Percentiles rank a stretch among this genome's conserved stretches.
phyloP scores from a whole-genome alignment of 176 grass and related monocot genomes.

The Carex kokanica region DNA sequence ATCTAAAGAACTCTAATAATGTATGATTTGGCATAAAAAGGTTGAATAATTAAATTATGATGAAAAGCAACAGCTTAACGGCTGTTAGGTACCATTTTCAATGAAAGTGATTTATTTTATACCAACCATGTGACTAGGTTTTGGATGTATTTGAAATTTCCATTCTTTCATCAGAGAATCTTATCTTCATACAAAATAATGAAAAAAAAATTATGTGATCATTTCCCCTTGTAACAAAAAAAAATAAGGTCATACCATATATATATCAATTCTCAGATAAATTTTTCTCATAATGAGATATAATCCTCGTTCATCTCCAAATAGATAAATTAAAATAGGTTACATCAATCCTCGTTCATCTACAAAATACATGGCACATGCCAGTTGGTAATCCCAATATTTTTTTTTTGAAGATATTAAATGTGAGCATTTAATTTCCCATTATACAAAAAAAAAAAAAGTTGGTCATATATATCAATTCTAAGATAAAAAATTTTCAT shows the following conservation, averaged over 20 bases:
- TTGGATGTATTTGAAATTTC: constrained; percentile 18
- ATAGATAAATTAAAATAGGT: neutral
- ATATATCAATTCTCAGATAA: neutral
- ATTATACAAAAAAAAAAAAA: neutral
- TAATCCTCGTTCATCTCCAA: neutral
- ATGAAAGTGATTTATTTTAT: constrained; percentile 24
- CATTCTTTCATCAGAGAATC: constrained; percentile 1
- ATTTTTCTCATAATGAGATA: neutral
- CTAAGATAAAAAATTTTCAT: neutral
- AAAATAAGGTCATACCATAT: neutral
- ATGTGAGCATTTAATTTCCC: neutral
- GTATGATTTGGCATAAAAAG: neutral
- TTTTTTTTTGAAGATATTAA: neutral
- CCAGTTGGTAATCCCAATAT: neutral
- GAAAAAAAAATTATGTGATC: neutral
- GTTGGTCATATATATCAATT: neutral
- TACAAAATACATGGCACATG: neutral
- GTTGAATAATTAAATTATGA: constrained; percentile 18
- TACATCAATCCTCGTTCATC: neutral
- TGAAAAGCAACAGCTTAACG: constrained; percentile 33
- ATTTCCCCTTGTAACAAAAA: neutral
- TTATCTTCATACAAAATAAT: neutral
- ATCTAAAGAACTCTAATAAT: constrained; percentile 10
- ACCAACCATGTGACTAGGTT: constrained; percentile 28
- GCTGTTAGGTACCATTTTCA: constrained; percentile 21